A percentile compares a stretch with the other conserved stretches of the same genome.
Conservation (phyloP, 306 rosid species). For the Rosa chinensis region DNA sequence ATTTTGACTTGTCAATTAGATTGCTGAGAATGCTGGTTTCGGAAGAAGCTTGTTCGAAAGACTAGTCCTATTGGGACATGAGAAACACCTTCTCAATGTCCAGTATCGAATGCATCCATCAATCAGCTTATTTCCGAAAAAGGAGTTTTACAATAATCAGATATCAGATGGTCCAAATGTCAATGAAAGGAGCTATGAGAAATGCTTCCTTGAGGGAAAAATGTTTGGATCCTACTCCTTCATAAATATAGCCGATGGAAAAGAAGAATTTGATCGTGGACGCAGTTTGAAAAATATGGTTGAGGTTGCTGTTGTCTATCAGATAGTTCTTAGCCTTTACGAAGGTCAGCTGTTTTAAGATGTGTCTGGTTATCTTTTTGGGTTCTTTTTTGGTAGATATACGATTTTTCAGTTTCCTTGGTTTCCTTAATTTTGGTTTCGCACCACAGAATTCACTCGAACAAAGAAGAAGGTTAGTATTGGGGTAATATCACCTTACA, state of each 20-base stretch:
- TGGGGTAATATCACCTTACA: constrained; percentile 65
- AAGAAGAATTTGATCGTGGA: constrained; percentile 29
- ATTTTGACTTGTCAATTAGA: constrained; percentile 6
- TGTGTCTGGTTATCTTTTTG: neutral
- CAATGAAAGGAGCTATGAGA: neutral
- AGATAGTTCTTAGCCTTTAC: constrained; percentile 47
- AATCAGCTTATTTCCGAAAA: constrained; percentile 38
- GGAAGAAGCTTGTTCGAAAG: constrained; percentile 47
- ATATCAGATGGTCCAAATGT: constrained; percentile 33
- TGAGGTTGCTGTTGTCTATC: constrained; percentile 45
- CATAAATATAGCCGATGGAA: constrained; percentile 31
- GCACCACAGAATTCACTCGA: constrained; percentile 26
- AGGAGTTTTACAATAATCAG: constrained; percentile 25
- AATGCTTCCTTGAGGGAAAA: constrained; percentile 19
- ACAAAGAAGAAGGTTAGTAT: constrained; percentile 47
- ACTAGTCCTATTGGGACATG: constrained; percentile 26
- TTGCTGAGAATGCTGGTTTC: constrained; percentile 27
- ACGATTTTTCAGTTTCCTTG: neutral
- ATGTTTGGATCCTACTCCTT: constrained; percentile 36
- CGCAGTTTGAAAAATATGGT: constrained; percentile 35
- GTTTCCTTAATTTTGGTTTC: neutral
- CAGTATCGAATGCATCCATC: constrained; percentile 37
- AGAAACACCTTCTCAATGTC: constrained; percentile 31
- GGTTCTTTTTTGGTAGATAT: neutral
- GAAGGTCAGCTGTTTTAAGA: constrained; percentile 17